Evolutionary conservation across 768 basidiomycete genomes (phyloP), one percentile per base, ranked within the genome.

Genomic region (Pleurotus tuber-regium): DNA sequence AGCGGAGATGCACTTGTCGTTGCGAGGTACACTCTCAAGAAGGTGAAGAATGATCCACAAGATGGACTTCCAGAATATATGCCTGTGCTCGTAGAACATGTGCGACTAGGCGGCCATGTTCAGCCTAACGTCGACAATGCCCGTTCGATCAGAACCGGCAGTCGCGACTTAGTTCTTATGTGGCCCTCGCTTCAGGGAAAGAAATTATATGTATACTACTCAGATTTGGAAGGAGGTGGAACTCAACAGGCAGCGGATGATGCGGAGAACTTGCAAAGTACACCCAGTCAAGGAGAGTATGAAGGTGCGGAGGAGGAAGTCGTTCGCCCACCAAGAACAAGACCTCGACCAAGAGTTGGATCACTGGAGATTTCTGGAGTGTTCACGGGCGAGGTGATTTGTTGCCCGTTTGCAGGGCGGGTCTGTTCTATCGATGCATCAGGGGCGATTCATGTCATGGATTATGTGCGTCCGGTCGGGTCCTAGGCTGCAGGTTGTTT

Each of bases 11-110:
- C 36, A 6, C 33, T 31, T 14, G 18, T 54, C 9, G 26, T 54
- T 6, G 46, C 31, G 18, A 46, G 52, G 29, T 54, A 54, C 30
- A 48, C 42, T 9, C 46, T 54, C 14, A 50, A 46, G 23, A 38
- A 36, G 23, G 42, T 54, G 16, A 40, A 46, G n/a, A 54, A 54
- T 33, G 21, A 48, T 14, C 44, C 46, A 3, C 43, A 29, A 6
- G 52, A 54, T 31, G 52, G 52, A 2, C 39, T 54, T 4, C 52
- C 52, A 8, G 42, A 48, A 10, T 36, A 31, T 16, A 54, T 54
- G 36, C 52, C 52, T 14, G 38, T 54, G 14, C 24, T 54, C 14
- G 31, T 54, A 9, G 52, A 54, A 19, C 46, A 48, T 23, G 31
- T 48, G 6, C 46, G 31, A 5, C 25, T 48, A 9, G 29, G 46